Conservation (phyloP, 2,329 filamentous ascomycete genomes). For the Epichloe scottii region DNA sequence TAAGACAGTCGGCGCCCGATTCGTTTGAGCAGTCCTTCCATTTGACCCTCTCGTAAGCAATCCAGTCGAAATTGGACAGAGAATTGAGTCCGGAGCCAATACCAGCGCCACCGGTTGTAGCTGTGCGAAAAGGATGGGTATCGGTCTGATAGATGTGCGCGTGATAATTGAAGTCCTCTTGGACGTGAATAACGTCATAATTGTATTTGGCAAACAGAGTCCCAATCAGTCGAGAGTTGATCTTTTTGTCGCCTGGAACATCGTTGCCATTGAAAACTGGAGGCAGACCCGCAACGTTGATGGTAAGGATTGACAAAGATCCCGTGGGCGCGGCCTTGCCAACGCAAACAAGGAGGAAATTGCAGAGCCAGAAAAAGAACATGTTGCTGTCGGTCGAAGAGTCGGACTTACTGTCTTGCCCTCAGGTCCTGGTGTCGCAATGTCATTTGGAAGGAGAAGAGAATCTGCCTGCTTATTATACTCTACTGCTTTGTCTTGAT, state of each 20-base stretch:
- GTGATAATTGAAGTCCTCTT: neutral
- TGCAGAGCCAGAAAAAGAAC: neutral
- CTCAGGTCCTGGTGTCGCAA: neutral
- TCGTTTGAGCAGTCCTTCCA: neutral
- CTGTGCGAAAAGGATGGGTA: neutral
- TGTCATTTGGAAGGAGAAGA: neutral
- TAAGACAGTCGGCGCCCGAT: neutral
- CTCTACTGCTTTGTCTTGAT: no score
- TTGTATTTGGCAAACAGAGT: neutral
- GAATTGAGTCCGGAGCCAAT: neutral
- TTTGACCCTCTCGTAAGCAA: neutral
- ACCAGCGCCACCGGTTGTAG: neutral
- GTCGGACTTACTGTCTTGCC: neutral
- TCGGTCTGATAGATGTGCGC: neutral
- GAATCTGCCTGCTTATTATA: no score
- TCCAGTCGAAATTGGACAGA: neutral
- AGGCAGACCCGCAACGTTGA: neutral
- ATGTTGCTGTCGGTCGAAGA: neutral
- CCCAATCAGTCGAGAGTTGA: neutral
- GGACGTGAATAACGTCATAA: neutral
- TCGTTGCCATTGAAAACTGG: neutral
- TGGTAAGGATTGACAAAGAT: neutral
- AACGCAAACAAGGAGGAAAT: neutral
- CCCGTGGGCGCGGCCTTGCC: neutral
- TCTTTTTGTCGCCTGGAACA: neutral